These are phyloP conservation scores for Hirsutella rhossiliensis DNA, from an alignment of 2,329 filamentous ascomycete species.

Conservation along the genomic window DNA sequence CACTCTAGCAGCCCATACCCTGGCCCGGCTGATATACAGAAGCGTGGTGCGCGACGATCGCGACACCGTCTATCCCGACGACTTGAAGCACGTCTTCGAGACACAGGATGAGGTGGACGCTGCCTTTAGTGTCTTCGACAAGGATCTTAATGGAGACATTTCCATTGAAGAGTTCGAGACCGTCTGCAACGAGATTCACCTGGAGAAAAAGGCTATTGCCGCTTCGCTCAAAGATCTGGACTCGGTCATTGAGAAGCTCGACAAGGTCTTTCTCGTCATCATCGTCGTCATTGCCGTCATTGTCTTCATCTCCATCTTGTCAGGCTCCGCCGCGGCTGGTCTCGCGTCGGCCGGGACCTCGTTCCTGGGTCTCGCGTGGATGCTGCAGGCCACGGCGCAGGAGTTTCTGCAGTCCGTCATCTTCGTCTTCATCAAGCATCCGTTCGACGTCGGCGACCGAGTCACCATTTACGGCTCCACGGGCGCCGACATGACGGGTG, in stretches of 20 bases:
- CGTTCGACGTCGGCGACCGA: constrained; percentile 90
- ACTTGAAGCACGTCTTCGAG: constrained; percentile 67
- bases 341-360: constrained; percentile 82
- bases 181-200: constrained; percentile 86
- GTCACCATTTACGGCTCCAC: constrained; percentile 87
- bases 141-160: constrained; percentile 92
- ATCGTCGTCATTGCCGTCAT: constrained; percentile 70
- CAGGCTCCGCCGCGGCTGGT: constrained; percentile 77
- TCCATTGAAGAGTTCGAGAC: constrained; percentile 90
- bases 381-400: constrained; percentile 84
- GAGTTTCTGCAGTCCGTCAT: constrained; percentile 90
- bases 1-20: constrained; percentile 63
- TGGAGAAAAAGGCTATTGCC: constrained; percentile 90
- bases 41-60: constrained; percentile 66
- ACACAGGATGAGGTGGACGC: constrained; percentile 78
- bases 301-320: constrained; percentile 82
- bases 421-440: constrained; percentile 95
- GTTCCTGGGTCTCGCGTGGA: constrained; percentile 82
- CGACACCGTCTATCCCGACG: constrained; percentile 67
- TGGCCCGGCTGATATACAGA: constrained; percentile 79
- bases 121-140: constrained; percentile 88
- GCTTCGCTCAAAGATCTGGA: constrained; percentile 91
- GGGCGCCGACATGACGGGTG: constrained; percentile 63
- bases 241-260: constrained; percentile 81
- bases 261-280: constrained; percentile 80